Evolutionary conservation across 495 filamentous ascomycete species (phyloP).

Genomic region (Neurospora discreta): DNA sequence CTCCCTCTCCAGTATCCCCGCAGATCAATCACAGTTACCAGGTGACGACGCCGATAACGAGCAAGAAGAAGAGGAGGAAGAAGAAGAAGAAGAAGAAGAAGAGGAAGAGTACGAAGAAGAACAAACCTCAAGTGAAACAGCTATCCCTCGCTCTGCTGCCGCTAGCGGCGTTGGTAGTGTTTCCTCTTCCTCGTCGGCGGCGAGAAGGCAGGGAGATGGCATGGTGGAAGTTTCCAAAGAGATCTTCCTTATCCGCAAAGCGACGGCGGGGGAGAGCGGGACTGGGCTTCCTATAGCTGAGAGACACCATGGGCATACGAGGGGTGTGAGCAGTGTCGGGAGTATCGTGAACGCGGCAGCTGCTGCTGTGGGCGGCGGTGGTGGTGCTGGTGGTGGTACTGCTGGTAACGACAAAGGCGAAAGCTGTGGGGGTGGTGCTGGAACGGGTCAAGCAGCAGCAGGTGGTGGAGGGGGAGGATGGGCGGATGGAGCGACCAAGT

Average conservation of each 20-base stretch:
- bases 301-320: neutral
- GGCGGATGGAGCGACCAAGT: slow-evolving; percentile 49
- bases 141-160: neutral
- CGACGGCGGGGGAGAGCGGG: slow-evolving; percentile 13
- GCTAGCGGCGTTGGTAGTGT: too few species aligned
- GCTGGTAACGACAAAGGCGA: too few species aligned
- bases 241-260: slow-evolving; percentile 68
- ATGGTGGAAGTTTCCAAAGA: slow-evolving; percentile 39
- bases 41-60: neutral
- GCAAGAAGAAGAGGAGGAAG: neutral
- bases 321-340: neutral
- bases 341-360: neutral
- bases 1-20: neutral
- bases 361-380: neutral
- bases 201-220: neutral
- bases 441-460: too few species aligned
- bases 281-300: neutral
- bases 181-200: too few species aligned
- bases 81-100: neutral
- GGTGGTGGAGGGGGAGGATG: slow-evolving; percentile 20
- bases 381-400: neutral
- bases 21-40: neutral
- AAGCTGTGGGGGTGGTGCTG: too few species aligned
- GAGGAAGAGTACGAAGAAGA: neutral
- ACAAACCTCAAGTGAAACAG: neutral